These are phyloP conservation scores for Penicillium sp. DNA, from an alignment of 2,329 filamentous ascomycete genomes.

Conservation along the genomic window DNA sequence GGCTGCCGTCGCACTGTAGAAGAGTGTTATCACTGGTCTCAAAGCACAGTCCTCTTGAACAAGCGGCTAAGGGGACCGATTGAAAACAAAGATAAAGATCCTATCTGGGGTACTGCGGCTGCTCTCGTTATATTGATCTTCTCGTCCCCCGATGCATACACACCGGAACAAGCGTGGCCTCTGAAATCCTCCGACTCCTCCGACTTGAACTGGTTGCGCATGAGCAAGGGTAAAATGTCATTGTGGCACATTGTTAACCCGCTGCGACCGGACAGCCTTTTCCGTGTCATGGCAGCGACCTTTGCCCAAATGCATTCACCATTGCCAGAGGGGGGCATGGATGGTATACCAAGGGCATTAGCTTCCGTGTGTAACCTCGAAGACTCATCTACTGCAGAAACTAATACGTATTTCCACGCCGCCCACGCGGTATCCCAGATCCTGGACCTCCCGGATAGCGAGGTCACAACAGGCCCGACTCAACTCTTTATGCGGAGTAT, in stretches of 20 bases:
- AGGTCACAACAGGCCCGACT: not conserved
- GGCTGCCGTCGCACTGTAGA: conserved; percentile 27
- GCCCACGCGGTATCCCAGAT: not conserved
- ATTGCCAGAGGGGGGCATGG: not conserved
- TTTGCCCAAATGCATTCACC: not conserved
- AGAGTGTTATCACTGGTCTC: conserved; percentile 47
- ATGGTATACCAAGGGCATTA: not conserved
- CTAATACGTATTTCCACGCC: not conserved
- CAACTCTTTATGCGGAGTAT: not conserved
- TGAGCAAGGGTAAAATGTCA: not conserved
- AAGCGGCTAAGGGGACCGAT: conserved; percentile 35
- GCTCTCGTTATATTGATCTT: not conserved
- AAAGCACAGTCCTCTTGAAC: conserved; percentile 42
- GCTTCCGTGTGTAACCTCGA: not conserved
- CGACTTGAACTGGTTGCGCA: not conserved
- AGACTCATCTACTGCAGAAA: not conserved
- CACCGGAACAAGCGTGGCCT: not conserved
- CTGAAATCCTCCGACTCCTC: not conserved
- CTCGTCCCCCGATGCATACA: not conserved
- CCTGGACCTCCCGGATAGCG: not conserved
- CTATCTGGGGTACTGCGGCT: not conserved
- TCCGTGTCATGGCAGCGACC: not conserved
- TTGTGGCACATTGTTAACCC: not conserved
- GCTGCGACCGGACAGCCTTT: not conserved
- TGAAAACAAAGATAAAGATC: not conserved